Percentiles rank a stretch among this genome's conserved stretches.
Conservation (phyloP, 352 stramenopile genomes). For the Pythium vanterpoolii region DNA sequence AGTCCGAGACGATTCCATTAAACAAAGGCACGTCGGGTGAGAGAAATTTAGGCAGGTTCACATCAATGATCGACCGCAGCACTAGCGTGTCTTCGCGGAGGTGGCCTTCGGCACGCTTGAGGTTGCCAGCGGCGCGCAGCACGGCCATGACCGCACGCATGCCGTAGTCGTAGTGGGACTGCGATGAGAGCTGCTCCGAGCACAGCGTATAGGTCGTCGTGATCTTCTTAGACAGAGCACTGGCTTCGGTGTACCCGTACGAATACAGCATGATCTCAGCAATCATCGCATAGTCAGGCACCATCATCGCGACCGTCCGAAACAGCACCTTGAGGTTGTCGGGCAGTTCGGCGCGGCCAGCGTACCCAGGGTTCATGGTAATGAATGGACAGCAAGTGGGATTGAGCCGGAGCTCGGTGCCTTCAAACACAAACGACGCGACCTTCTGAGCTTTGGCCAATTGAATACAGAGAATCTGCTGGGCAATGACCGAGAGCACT, state of each 20-base stretch:
- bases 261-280: constrained; percentile 91
- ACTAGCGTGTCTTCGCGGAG: constrained; percentile 93
- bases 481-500: constrained; percentile 83
- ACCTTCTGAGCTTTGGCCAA: constrained; percentile 77
- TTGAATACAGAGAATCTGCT: constrained; percentile 92
- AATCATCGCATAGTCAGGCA: constrained; percentile 88
- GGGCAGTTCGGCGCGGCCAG: constrained; percentile 81
- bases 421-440: constrained; percentile 91
- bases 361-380: constrained; percentile 91
- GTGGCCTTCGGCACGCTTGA: constrained; percentile 90
- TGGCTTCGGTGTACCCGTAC: constrained; percentile 69
- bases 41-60: constrained; percentile 96
- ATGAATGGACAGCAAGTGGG: constrained; percentile 75
- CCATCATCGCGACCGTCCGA: constrained; percentile 90
- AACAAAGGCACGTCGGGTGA: constrained; percentile 95
- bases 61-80: constrained; percentile 91
- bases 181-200: constrained; percentile 86
- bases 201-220: constrained; percentile 89
- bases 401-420: constrained; percentile 92
- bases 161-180: constrained; percentile 91
- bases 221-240: constrained; percentile 73
- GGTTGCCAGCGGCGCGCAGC: constrained; percentile 83
- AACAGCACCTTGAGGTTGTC: constrained; percentile 86
- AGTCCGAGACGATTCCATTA: constrained; percentile 93
- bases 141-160: constrained; percentile 90